A percentile compares a stretch with the other conserved stretches of the same genome.
Conservation (phyloP, 148 eudicot genomes). For the Arctostaphylos glauca region DNA sequence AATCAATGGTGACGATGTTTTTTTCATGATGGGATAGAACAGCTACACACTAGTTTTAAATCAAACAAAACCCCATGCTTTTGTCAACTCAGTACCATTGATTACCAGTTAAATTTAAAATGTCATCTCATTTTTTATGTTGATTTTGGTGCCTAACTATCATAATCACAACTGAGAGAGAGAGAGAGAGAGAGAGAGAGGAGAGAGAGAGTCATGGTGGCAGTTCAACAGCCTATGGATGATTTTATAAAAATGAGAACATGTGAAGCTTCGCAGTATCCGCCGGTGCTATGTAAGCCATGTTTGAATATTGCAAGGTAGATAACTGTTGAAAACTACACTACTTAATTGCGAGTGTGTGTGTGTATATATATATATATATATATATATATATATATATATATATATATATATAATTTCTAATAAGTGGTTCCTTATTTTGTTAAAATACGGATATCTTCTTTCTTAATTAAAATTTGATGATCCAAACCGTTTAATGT, state of each 20-base stretch:
- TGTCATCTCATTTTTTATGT: neutral
- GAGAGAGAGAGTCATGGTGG: conserved; percentile 7
- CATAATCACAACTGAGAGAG: neutral
- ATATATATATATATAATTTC: too few relatives aligned
- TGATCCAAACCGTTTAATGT: too few relatives aligned
- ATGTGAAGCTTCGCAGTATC: conserved; percentile 8
- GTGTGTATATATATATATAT: neutral
- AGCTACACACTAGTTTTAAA: neutral
- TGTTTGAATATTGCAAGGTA: neutral
- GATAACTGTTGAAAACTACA: neutral
- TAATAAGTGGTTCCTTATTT: too few relatives aligned
- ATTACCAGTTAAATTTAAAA: neutral
- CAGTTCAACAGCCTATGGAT: neutral
- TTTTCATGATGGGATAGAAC: neutral
- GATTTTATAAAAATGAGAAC: neutral
- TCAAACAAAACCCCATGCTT: neutral
- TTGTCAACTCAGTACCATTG: conserved; percentile 10
- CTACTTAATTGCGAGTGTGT: neutral
- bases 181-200: conserved; percentile 12
- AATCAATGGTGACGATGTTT: neutral
- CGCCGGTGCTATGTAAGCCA: conserved; percentile 14
- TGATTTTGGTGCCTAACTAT: conserved; percentile 3
- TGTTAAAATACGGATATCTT: too few relatives aligned
- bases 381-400: neutral
- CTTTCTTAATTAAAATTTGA: too few relatives aligned